Evolutionary conservation across 108 stramenopile genomes (phyloP), one percentile per base, ranked within the genome.

Genomic region (Thalassiosira profunda): DNA sequence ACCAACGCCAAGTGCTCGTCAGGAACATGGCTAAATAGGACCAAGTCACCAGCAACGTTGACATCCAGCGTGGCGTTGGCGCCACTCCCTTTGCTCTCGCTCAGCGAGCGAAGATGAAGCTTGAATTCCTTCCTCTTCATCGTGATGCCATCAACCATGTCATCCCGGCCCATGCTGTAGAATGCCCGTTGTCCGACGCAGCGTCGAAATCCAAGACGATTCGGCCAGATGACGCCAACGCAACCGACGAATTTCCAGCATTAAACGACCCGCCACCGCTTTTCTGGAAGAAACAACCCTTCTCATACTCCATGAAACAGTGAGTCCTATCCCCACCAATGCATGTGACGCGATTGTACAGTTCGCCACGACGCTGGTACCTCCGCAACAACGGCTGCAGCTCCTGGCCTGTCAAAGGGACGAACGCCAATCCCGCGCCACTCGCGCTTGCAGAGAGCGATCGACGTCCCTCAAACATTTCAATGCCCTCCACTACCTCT

Each of bases 121-220:
- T 63, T 83, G 53, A 85, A 84, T 63, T 88, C 87, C 46, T 88
- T 88, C 53, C 63, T 18, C 63, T 85, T 88, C 42, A 83, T 65
- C 12, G 80, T 69, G 34, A 88, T 72, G 10, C 80, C 87, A 11
- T 65, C 80, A n/a, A 88, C 59, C 84, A 88, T 85, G 18, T 82
- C 74, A 72, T 88, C 84, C 33, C 84, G 82, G 9, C 84, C 87
- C 41, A 79, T 23, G 14, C 61, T 20, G 82, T 29, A 9, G 74
- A 78, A 36, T 85, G 76, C 1, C 84, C 87, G 59, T 80, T 56
- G 12, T 88, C 84, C 5, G 62, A 61, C 5, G 81, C 82, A 5
- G 72, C 88, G 25, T 84, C 80, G 29, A 83, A 81, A 67, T 90
- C 89, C 17, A 90, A 49, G 9, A 90, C 71, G 54, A 87, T 68